Base-by-base conservation (phyloP, 306 rosid genomes). In the Elaeagnus macrophylla region DNA sequence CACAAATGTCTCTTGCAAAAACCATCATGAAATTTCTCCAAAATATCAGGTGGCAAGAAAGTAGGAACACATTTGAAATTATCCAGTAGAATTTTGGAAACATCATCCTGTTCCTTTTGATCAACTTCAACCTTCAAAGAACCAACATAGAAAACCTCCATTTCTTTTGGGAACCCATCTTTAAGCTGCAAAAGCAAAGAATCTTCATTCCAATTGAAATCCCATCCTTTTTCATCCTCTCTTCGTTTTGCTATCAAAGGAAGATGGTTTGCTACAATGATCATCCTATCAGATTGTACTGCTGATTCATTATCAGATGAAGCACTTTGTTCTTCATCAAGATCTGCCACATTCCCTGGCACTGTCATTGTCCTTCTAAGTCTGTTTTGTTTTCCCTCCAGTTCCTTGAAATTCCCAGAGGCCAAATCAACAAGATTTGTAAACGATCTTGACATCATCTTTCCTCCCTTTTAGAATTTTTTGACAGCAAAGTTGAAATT, bases 61-160 rank as follows among this genome's bases (percentile, higher is more conserved):
- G 89, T 81, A 0, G 89, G 89, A 18, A 82, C 89, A 48, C 89
- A 79, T 66, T 77, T 77, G 36, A 82, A 82, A 70, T 68, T 76
- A 19, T 82, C 89, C 60, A 82, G 72, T 62, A 82, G 56, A 44
- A 78, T 60, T 61, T 76, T 82, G 0, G 89, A 77, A 2, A 82
- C 83, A 53, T 82, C 85, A 36, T 82, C 89, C 13, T 82, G 89
- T 16, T 82, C 89, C 0, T 13, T 48, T 5, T 36, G n/a, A 45
- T 79, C 89, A 37, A 82, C 61, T 46, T 82, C 89, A 6, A 62
- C 81, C 41, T 32, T 69, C 77, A 82, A 60, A 5, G 89, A 82
- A 12, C 89, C 89, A 2, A 82, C 81, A 66, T 82, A 82, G 59
- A 82, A 41, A 56, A 82, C 83, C 69, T 82, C 89, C 72, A 82